Evolutionary conservation across 495 filamentous ascomycete genomes (phyloP).

Genomic region (Evernia prunastri): DNA sequence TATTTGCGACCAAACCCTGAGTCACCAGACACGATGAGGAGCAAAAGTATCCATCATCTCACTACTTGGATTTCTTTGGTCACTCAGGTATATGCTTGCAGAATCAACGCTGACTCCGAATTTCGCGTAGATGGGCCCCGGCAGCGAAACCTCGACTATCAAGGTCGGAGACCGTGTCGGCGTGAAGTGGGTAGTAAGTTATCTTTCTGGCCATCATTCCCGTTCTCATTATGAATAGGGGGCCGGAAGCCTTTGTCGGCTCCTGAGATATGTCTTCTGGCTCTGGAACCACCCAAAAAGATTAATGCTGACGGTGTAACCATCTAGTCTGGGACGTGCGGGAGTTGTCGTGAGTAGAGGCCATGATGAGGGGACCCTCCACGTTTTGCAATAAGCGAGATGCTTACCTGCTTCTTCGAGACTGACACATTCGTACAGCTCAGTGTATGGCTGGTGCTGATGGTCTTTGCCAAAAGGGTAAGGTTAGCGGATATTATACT

Average conservation of each 20-base stretch:
- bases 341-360: constrained; percentile 41
- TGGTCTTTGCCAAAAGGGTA: constrained; percentile 51
- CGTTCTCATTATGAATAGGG: too few species aligned
- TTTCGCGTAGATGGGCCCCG: constrained; percentile 54
- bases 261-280: too few species aligned
- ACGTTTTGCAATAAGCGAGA: not conserved
- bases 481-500: constrained; percentile 43
- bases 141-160: constrained; percentile 44
- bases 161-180: constrained; percentile 61
- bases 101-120: too few species aligned
- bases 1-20: too few species aligned
- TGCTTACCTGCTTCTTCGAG: not conserved
- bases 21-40: too few species aligned
- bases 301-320: too few species aligned
- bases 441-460: constrained; percentile 45
- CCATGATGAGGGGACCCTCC: not conserved
- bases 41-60: too few species aligned
- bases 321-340: constrained; percentile 42
- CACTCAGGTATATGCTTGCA: too few species aligned
- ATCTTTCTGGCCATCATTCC: too few species aligned
- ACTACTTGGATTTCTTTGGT: too few species aligned
- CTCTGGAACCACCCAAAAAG: too few species aligned
- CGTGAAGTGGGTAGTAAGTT: constrained; percentile 53
- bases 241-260: too few species aligned
- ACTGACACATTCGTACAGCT: not conserved